Evolutionary conservation across 2,329 filamentous ascomycete genomes (phyloP).

Genomic region (Aspergillus ochraceoroseus): DNA sequence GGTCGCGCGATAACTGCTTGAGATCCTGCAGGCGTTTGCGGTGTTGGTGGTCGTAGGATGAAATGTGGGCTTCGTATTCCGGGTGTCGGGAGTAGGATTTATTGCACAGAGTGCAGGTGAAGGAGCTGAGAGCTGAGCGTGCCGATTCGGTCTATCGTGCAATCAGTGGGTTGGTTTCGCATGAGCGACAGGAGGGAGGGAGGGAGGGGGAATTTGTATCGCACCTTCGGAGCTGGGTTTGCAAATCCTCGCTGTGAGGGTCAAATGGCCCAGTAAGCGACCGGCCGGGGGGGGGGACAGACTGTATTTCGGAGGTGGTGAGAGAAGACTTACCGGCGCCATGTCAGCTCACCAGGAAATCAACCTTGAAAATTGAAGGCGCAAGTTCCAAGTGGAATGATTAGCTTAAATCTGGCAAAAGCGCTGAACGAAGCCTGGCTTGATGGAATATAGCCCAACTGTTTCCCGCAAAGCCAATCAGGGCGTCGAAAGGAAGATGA

Average conservation of each 20-base stretch:
- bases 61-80: conserved; percentile 91
- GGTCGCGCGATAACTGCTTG: conserved; percentile 45
- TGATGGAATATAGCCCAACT: too few species aligned
- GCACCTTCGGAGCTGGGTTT: conserved; percentile 46
- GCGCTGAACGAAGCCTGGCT: too few species aligned
- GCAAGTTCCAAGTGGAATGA: too few species aligned
- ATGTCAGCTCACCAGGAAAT: conserved; percentile 17
- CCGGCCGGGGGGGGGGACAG: too few species aligned
- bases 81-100: conserved; percentile 95
- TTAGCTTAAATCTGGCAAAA: too few species aligned
- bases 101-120: conserved; percentile 80
- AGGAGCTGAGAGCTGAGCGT: conserved; percentile 70
- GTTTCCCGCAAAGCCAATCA: too few species aligned
- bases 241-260: conserved; percentile 44
- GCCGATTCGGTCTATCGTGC: conserved; percentile 56
- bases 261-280: too few species aligned
- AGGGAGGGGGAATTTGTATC: neutral
- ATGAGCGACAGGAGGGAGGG: neutral
- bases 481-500: too few species aligned
- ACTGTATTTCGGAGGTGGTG: neutral
- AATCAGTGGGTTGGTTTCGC: conserved; percentile 2
- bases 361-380: too few species aligned
- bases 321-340: conserved; percentile 31
- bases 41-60: conserved; percentile 92
- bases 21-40: conserved; percentile 59